Evolutionary conservation across 306 rosid species (phyloP), one percentile per base, ranked within the genome.

Genomic region (Cucurbita maxima): DNA sequence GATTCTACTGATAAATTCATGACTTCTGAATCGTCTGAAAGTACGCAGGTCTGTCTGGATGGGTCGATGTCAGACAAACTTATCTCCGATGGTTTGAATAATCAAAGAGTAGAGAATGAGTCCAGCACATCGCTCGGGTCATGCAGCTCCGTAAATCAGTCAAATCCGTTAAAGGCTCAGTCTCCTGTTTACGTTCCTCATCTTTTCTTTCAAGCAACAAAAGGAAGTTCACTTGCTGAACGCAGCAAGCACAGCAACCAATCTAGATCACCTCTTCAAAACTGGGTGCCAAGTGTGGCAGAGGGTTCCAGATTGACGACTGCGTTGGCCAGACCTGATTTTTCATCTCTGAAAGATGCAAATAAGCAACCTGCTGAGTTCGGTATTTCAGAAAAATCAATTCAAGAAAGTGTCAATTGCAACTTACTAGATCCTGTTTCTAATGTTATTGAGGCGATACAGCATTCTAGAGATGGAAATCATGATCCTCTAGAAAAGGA

Each of bases 211-310:
- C 76, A 76, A 82, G 81, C 69, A 22, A 79, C 75, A 74, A 82
- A 77, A 78, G 88, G 80, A 79, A 84, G 76, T 64, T 58, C 83
- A 75, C 64, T 78, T 71, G 81, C 56, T 19, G 93, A 86, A 53
- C 73, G 30, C 81, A 76, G 76, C 58, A 79, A 75, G 55, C 88
- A 79, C 78, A 83, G 40, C 78, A 80, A 53, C 57, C 60, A 81
- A 57, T 83, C 80, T 78, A 84, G 86, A 68, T 79, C 86, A 71
- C 56, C 78, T 54, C 81, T 78, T 44, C 90, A 86, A 85, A 89
- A 85, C 79, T 87, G 97, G 94, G 82, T 92, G 79, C 96, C 96
- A 7, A 76, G 79, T 76, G 87, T 78, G 69, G 77, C 71, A 67
- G 88, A 88, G 81, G 82, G 80, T 83, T 44, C 76, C 34, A 75